phyloP scores from a whole-genome alignment of 164 flowering plant species.

The Liquidambar formosana region DNA sequence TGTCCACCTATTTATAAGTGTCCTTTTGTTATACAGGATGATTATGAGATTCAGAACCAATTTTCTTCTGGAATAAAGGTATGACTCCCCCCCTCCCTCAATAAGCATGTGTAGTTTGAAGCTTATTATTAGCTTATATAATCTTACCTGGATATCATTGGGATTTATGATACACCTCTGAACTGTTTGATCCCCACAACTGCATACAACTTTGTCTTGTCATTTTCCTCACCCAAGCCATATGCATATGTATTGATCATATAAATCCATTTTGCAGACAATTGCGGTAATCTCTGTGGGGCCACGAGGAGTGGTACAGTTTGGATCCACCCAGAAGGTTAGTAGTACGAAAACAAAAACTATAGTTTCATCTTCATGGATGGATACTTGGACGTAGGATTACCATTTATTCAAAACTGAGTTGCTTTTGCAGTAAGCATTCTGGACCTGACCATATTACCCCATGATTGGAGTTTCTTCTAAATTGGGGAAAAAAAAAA shows the following conservation, averaged over 20 bases:
- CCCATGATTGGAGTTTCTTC: too few relatives aligned
- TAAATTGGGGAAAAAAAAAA: too few relatives aligned
- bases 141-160: neutral
- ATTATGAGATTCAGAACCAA: constrained; percentile 43
- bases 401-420: neutral
- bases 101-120: neutral
- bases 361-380: neutral
- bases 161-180: neutral
- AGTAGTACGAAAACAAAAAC: constrained; percentile 1
- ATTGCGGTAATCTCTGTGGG: constrained; percentile 65
- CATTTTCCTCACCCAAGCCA: constrained; percentile 9
- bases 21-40: constrained; percentile 39
- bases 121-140: neutral
- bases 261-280: constrained; percentile 58
- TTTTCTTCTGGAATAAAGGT: constrained; percentile 79
- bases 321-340: constrained; percentile 85
- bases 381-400: too few relatives aligned
- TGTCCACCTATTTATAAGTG: constrained; percentile 2
- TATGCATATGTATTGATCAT: constrained; percentile 8
- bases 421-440: neutral
- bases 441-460: neutral
- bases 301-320: constrained; percentile 64
- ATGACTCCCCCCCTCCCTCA: neutral
- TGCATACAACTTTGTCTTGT: neutral
- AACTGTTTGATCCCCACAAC: neutral